These are phyloP conservation scores for Hanseniaspora occidentalis DNA, from an alignment of 805 yeast genomes.

Conservation along the genomic window DNA sequence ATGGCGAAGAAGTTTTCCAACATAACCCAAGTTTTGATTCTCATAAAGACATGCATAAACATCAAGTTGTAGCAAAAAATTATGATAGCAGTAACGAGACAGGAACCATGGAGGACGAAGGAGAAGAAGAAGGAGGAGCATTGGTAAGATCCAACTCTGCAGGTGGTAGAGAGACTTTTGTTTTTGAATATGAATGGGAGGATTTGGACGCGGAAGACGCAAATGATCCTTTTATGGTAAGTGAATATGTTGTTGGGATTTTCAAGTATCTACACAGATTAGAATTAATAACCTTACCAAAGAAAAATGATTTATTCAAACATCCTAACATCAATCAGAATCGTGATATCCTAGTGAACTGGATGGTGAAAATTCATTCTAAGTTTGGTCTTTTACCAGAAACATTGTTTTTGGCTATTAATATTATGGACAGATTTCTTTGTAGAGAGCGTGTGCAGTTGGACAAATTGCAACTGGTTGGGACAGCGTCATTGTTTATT, in stretches of 20 bases:
- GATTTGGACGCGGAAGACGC: slow-evolving; percentile 69
- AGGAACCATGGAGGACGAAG: background rate
- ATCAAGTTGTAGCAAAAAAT: background rate
- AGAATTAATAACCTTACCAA: slow-evolving; percentile 61
- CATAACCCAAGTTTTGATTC: slow-evolving; percentile 1
- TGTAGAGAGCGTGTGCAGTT: slow-evolving; percentile 66
- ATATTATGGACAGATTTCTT: slow-evolving; percentile 79
- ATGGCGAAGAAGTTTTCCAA: slow-evolving; percentile 17
- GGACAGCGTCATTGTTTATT: slow-evolving; percentile 75
- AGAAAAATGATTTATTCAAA: slow-evolving; percentile 27
- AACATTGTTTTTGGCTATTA: slow-evolving; percentile 72
- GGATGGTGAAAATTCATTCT: slow-evolving; percentile 84
- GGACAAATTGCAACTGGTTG: slow-evolving; percentile 71
- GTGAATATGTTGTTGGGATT: slow-evolving; percentile 83
- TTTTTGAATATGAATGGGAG: slow-evolving; percentile 39
- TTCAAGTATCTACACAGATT: slow-evolving; percentile 65
- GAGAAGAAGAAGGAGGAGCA: background rate
- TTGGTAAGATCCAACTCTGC: too few relatives aligned
- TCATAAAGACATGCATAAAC: background rate
- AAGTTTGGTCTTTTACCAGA: slow-evolving; percentile 79
- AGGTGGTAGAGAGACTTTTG: slow-evolving; percentile 2
- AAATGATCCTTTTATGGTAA: slow-evolving; percentile 82
- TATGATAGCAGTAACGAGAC: background rate
- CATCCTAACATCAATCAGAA: slow-evolving; percentile 31
- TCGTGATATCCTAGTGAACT: slow-evolving; percentile 79